Conservation (phyloP, 768 basidiomycete genomes). For the Mycena galericulata region DNA sequence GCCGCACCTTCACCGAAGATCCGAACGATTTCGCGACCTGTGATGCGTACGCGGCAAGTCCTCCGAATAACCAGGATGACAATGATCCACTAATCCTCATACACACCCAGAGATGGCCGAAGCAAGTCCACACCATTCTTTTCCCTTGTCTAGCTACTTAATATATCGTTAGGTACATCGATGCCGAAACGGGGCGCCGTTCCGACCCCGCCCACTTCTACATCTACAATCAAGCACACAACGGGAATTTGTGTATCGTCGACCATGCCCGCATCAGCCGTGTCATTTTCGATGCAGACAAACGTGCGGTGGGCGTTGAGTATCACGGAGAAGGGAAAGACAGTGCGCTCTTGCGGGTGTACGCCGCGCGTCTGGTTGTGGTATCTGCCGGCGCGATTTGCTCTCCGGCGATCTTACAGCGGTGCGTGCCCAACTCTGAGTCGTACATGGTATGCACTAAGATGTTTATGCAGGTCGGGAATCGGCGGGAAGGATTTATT, state of each 20-base stretch:
- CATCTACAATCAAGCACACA: slow-evolving; percentile 58
- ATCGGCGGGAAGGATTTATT: slow-evolving; percentile 69
- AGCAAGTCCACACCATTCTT: not conserved
- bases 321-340: slow-evolving; percentile 44
- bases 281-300: slow-evolving; percentile 59
- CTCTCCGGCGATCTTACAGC: slow-evolving; percentile 65
- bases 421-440: slow-evolving; percentile 36
- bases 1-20: slow-evolving; percentile 57
- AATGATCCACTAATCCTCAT: not conserved
- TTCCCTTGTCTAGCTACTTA: not conserved
- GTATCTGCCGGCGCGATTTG: slow-evolving; percentile 66
- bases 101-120: not conserved
- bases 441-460: not conserved
- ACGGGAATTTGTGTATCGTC: slow-evolving; percentile 55
- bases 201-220: slow-evolving; percentile 67
- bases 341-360: slow-evolving; percentile 34
- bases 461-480: slow-evolving; percentile 69
- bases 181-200: slow-evolving; percentile 62
- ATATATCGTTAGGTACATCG: slow-evolving; percentile 61
- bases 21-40: slow-evolving; percentile 56
- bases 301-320: slow-evolving; percentile 63
- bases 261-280: slow-evolving; percentile 56
- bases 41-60: slow-evolving; percentile 60
- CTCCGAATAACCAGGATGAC: too few species aligned
- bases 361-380: slow-evolving; percentile 59